phyloP scores from a whole-genome alignment of 2,329 filamentous ascomycete species.

The Neonectria magnoliae region DNA sequence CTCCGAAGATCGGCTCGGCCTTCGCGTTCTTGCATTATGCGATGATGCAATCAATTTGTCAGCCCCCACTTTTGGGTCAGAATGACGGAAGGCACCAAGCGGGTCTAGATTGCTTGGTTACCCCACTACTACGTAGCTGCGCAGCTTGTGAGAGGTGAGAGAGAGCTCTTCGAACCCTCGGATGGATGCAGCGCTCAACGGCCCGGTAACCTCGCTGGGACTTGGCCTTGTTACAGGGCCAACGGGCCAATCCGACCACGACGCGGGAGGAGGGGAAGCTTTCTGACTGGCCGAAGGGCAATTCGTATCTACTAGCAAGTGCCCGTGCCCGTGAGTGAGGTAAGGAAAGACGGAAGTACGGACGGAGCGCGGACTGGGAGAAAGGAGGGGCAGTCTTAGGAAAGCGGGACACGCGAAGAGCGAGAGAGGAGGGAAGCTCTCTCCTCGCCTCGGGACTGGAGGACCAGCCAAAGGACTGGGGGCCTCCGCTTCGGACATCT shows the following conservation, averaged over 20 bases:
- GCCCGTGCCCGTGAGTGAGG: not conserved
- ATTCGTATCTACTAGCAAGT: not conserved
- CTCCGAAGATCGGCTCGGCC: slow-evolving; percentile 36
- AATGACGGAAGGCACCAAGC: slow-evolving; percentile 41
- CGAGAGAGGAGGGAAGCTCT: slow-evolving; percentile 5
- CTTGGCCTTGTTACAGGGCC: not conserved
- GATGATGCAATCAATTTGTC: slow-evolving; percentile 44
- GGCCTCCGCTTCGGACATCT: slow-evolving; percentile 31
- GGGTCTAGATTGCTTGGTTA: slow-evolving; percentile 28
- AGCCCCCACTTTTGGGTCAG: slow-evolving; percentile 29
- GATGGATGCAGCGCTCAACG: slow-evolving; percentile 9
- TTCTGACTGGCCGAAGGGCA: slow-evolving; percentile 9
- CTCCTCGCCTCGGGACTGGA: slow-evolving; percentile 27
- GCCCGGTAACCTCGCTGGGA: not conserved
- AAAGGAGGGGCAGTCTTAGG: slow-evolving; percentile 9
- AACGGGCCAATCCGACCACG: slow-evolving; percentile 1
- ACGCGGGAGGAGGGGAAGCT: not conserved
- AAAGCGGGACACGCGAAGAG: not conserved
- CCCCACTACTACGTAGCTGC: slow-evolving; percentile 28
- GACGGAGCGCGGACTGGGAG: slow-evolving; percentile 6
- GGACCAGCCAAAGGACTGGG: slow-evolving; percentile 33
- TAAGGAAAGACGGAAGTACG: slow-evolving; percentile 2
- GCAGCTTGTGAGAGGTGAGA: slow-evolving; percentile 24
- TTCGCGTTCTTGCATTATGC: not conserved
- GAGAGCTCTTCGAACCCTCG: slow-evolving; percentile 6